Percentiles rank a stretch among this genome's conserved stretches.
phyloP scores from a whole-genome alignment of 163 green algal species.

The Scenedesmus sp. region DNA sequence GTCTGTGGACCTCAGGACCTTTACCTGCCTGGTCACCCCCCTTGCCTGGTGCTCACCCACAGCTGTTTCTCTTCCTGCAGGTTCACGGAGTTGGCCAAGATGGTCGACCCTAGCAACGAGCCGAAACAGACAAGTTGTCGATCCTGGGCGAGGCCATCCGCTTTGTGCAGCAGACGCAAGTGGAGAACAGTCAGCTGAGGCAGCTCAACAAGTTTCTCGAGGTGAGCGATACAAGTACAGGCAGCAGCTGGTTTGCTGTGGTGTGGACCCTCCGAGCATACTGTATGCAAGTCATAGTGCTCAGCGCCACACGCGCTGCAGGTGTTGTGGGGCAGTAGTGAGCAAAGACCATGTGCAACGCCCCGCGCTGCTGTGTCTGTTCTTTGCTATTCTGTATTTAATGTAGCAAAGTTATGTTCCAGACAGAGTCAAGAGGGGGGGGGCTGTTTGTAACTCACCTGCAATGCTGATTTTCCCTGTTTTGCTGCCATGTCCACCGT shows the following conservation, averaged over 20 bases:
- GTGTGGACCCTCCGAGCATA: not conserved
- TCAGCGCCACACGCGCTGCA: not conserved
- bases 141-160: conserved; percentile 74
- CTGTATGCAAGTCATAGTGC: not conserved
- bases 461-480: not conserved
- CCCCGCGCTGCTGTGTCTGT: not conserved
- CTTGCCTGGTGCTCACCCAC: not conserved
- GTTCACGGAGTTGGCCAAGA: conserved; percentile 66
- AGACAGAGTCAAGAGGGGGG: too few relatives aligned
- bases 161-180: conserved; percentile 71
- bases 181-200: conserved; percentile 90
- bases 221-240: conserved; percentile 26
- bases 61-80: conserved; percentile 43
- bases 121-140: conserved; percentile 70
- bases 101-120: conserved; percentile 67
- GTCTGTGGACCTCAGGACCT: not conserved
- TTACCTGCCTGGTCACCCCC: not conserved
- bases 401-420: not conserved
- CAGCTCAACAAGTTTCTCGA: conserved; percentile 90
- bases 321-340: not conserved
- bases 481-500: not conserved
- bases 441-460: not conserved
- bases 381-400: too few relatives aligned
- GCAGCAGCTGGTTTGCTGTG: not conserved
- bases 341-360: not conserved